A percentile compares a stretch with the other conserved stretches of the same genome.
Evolutionary conservation across 2,329 filamentous ascomycete genomes (phyloP).

Genomic region (Hypoxylon rubiginosum): DNA sequence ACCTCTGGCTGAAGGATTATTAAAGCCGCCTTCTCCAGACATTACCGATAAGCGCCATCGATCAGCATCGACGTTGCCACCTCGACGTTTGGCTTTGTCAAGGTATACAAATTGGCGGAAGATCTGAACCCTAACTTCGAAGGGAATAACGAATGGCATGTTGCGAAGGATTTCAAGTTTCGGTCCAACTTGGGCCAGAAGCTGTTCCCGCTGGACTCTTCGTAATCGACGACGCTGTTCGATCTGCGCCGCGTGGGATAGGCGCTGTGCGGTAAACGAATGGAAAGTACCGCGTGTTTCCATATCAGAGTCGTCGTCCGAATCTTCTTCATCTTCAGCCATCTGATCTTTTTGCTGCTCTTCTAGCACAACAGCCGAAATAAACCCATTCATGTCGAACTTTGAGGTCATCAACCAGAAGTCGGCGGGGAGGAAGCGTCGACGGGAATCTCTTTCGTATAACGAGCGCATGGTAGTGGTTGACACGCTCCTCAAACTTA

Average conservation of each 20-base stretch:
- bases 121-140: slow-evolving; percentile 89
- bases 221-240: slow-evolving; percentile 76
- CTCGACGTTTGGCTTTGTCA: slow-evolving; percentile 80
- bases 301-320: slow-evolving; percentile 58
- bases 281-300: slow-evolving; percentile 48
- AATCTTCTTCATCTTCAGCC: slow-evolving; percentile 71
- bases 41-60: slow-evolving; percentile 76
- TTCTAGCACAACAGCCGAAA: slow-evolving; percentile 87
- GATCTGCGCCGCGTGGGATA: slow-evolving; percentile 73
- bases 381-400: slow-evolving; percentile 91
- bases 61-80: slow-evolving; percentile 79
- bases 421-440: slow-evolving; percentile 82
- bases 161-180: slow-evolving; percentile 92
- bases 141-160: slow-evolving; percentile 97
- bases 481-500: slow-evolving; percentile 83
- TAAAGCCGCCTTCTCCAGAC: slow-evolving; percentile 53
- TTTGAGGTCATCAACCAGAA: slow-evolving; percentile 95
- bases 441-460: slow-evolving; percentile 92
- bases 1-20: slow-evolving; percentile 40
- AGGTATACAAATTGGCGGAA: slow-evolving; percentile 92
- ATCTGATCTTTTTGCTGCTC: slow-evolving; percentile 82
- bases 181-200: slow-evolving; percentile 84
- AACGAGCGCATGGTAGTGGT: slow-evolving; percentile 87
- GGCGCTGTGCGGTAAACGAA: slow-evolving; percentile 66
- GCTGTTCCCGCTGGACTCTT: slow-evolving; percentile 75